A percentile compares a stretch with the other conserved stretches of the same genome.
Evolutionary conservation across 768 basidiomycete species (phyloP).

Genomic region (Mycena filopes): DNA sequence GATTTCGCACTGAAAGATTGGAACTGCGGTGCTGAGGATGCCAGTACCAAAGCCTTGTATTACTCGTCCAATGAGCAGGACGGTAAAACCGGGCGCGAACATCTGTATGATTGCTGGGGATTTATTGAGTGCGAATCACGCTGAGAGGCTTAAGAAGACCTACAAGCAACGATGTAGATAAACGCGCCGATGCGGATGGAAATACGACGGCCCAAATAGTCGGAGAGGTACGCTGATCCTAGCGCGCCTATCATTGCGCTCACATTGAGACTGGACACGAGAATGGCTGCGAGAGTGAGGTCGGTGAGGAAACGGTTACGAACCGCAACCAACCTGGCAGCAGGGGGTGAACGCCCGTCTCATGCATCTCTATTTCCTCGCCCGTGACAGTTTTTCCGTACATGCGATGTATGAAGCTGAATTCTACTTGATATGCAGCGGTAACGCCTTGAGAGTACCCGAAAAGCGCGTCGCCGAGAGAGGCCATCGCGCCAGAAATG

Average conservation of each 20-base stretch:
- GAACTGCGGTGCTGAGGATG: slow-evolving; percentile 62
- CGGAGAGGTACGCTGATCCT: slow-evolving; percentile 60
- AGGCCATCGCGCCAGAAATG: slow-evolving; percentile 61
- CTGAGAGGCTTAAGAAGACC: neutral
- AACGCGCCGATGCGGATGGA: slow-evolving; percentile 61
- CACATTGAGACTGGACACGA: slow-evolving; percentile 61
- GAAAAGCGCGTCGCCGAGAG: slow-evolving; percentile 67
- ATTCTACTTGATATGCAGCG: slow-evolving; percentile 62
- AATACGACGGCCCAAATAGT: slow-evolving; percentile 60
- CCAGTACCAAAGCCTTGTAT: slow-evolving; percentile 62
- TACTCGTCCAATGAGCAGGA: slow-evolving; percentile 53
- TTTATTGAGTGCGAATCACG: neutral
- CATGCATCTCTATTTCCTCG: slow-evolving; percentile 52
- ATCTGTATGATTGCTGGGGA: slow-evolving; percentile 56
- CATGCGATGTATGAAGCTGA: slow-evolving; percentile 60
- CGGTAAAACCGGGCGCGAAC: slow-evolving; percentile 55
- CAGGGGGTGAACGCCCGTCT: slow-evolving; percentile 58
- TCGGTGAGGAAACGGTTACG: neutral
- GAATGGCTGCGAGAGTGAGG: slow-evolving; percentile 53
- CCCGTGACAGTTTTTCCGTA: slow-evolving; percentile 57
- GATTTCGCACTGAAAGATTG: slow-evolving; percentile 60
- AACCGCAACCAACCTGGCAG: slow-evolving; percentile 49
- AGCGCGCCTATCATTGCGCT: slow-evolving; percentile 61
- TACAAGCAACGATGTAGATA: slow-evolving; percentile 57
- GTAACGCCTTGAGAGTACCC: slow-evolving; percentile 67